Percentiles rank a stretch among this genome's conserved stretches.
These are phyloP conservation scores for Floccularia luteovirens DNA, from an alignment of 768 basidiomycete species.

Conservation along the genomic window DNA sequence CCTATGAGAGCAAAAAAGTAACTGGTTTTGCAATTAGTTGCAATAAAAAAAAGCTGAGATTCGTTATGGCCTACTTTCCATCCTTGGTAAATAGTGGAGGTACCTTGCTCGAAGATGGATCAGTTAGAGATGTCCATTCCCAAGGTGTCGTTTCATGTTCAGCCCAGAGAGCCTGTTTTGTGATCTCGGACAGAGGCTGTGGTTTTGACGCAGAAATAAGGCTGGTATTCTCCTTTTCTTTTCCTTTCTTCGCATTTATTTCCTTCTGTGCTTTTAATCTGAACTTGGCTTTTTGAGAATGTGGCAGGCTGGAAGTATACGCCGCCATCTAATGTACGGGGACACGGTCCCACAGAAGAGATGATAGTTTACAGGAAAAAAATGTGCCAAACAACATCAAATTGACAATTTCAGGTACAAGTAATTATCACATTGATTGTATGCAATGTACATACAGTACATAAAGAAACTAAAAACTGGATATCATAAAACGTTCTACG, in stretches of 20 bases:
- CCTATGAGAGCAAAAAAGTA: constrained; percentile 88
- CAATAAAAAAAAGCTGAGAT: constrained; percentile 5
- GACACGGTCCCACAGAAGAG: neutral
- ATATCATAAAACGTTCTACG: neutral
- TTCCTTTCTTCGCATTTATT: constrained; percentile 32
- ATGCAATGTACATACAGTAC: too few relatives aligned
- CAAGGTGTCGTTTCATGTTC: constrained; percentile 29
- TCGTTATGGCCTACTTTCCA: constrained; percentile 51
- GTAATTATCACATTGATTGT: too few relatives aligned
- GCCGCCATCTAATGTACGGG: constrained; percentile 26
- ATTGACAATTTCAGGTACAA: too few relatives aligned
- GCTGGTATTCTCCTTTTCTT: constrained; percentile 34
- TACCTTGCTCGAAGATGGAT: constrained; percentile 52
- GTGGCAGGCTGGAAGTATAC: constrained; percentile 31
- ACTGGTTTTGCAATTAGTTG: constrained; percentile 26
- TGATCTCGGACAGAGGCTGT: constrained; percentile 6
- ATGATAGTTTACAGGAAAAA: neutral
- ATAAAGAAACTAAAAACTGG: neutral
- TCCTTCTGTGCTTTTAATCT: constrained; percentile 13
- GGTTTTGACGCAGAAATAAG: constrained; percentile 8
- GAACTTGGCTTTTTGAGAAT: constrained; percentile 14
- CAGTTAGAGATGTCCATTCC: constrained; percentile 69
- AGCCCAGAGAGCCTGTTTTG: constrained; percentile 19
- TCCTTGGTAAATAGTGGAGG: constrained; percentile 84
- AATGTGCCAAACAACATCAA: neutral